Base-by-base conservation (phyloP, 352 stramenopile species). In the Phytophthora pisi region DNA sequence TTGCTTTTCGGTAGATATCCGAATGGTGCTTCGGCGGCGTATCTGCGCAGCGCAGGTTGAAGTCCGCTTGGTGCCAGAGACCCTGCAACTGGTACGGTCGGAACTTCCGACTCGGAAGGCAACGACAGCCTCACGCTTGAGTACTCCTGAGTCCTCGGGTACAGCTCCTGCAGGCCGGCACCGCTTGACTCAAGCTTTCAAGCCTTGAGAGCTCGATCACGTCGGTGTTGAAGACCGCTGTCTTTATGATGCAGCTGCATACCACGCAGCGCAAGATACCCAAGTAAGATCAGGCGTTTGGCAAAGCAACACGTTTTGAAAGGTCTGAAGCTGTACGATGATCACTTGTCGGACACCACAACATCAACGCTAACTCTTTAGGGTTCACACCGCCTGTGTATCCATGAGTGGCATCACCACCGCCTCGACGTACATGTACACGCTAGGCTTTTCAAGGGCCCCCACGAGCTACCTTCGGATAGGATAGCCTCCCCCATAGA, bases 11-110 rank as follows among this genome's bases (percentile, higher is more conserved):
- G 51, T 34, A 16, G 51, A 46, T 31, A 58, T 47, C 31, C 51
- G 51, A 58, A 46, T 46, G 47, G 7, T 45, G 51, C 24, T 45
- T 43, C 51, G 24, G 24, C 42, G 28, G 50, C 50, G 50, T 43
- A 56, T 56, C 50, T 42, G 15, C 28, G 26, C 26, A 30, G 28
- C 16, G 6, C 28, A 56, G 42, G 28, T 56, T 56, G 50, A 56
- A 56, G 50, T 53, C 47, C 24, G 18, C 47, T 23, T 34, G 11
- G 47, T n/a, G 47, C n/a, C 24, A 53, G 23, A 53, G 47, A 53
- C 24, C 20, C 45, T 45, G 38, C 38, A 45, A 45, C 38, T 45
- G 38, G 38, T 7, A 18, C 38, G 38, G 38, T 18, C 11, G 38
- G 31, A 38, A 38, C 5, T 38, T 34, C 30, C 30, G 30, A 34